phyloP scores from a whole-genome alignment of 305 asterid genomes.

The Coffea humblotiana region DNA sequence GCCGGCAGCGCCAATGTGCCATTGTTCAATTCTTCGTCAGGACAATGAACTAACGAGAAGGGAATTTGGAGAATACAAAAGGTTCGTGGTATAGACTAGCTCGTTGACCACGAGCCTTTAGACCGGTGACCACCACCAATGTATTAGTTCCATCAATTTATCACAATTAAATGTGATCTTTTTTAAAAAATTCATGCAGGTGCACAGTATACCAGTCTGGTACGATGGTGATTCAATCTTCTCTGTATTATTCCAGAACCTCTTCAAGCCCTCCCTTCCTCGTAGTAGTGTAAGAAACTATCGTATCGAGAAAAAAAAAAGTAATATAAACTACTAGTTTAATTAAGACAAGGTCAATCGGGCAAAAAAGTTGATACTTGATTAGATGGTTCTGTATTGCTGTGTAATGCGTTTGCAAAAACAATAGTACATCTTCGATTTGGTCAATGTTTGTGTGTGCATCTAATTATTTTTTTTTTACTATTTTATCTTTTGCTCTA shows the following conservation, averaged over 20 bases:
- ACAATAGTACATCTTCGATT: neutral
- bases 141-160: too few species aligned
- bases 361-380: neutral
- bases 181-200: too few species aligned
- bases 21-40: neutral
- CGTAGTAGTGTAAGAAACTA: too few species aligned
- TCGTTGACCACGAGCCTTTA: too few species aligned
- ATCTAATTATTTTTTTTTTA: too few species aligned
- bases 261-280: too few species aligned
- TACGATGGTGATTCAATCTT: too few species aligned
- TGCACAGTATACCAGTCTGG: rapidly evolving
- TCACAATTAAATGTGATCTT: too few species aligned
- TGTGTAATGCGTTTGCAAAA: neutral
- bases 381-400: too few species aligned
- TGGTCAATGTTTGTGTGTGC: neutral
- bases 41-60: neutral
- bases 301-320: too few species aligned
- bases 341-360: neutral
- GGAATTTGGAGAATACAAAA: neutral
- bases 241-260: rapidly evolving
- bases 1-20: conserved; percentile 14
- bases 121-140: too few species aligned
- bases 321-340: neutral
- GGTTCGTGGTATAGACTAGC: neutral
- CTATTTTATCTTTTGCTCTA: too few species aligned